Percentiles rank a stretch among this genome's conserved stretches.
These are phyloP conservation scores for Xylariaceae sp. DNA, from an alignment of 2,329 filamentous ascomycete genomes.

Conservation along the genomic window DNA sequence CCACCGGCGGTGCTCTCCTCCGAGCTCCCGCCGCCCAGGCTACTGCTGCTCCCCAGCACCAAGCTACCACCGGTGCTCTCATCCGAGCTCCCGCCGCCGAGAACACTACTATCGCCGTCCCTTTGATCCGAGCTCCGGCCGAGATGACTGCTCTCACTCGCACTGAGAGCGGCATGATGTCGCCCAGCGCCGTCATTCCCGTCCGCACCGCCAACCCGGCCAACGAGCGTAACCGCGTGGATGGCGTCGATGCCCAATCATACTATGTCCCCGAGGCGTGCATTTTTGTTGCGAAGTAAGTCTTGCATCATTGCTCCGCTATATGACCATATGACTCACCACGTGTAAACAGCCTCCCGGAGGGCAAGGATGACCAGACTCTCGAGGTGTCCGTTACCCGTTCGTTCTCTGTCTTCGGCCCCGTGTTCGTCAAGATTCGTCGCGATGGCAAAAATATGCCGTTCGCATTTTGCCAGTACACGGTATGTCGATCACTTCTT, in stretches of 20 bases:
- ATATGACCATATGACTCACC: not conserved
- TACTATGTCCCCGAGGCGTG: conserved; percentile 55
- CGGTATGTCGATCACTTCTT: conserved; percentile 40
- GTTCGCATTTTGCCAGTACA: conserved; percentile 63
- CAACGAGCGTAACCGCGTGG: conserved; percentile 22
- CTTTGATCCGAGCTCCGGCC: too few species aligned
- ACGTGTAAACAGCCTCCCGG: conserved; percentile 44
- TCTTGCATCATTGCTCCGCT: conserved; percentile 9
- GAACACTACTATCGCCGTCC: too few species aligned
- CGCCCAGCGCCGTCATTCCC: conserved; percentile 5
- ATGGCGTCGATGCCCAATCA: conserved; percentile 48
- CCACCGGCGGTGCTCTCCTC: too few species aligned
- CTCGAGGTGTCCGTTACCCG: conserved; percentile 52
- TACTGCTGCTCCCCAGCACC: too few species aligned
- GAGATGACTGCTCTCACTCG: not conserved
- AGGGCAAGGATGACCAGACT: conserved; percentile 46
- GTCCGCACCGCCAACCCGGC: conserved; percentile 10
- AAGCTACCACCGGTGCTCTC: too few species aligned
- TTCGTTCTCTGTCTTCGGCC: conserved; percentile 53
- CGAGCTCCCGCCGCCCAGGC: too few species aligned
- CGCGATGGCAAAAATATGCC: conserved; percentile 58
- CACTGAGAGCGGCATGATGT: not conserved
- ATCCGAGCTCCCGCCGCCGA: too few species aligned
- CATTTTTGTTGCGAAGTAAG: conserved; percentile 66
- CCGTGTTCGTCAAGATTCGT: conserved; percentile 62